Percentiles rank a stretch among this genome's conserved stretches.
Conservation (phyloP, 306 rosid genomes). For the Cicer chorassanicum region DNA sequence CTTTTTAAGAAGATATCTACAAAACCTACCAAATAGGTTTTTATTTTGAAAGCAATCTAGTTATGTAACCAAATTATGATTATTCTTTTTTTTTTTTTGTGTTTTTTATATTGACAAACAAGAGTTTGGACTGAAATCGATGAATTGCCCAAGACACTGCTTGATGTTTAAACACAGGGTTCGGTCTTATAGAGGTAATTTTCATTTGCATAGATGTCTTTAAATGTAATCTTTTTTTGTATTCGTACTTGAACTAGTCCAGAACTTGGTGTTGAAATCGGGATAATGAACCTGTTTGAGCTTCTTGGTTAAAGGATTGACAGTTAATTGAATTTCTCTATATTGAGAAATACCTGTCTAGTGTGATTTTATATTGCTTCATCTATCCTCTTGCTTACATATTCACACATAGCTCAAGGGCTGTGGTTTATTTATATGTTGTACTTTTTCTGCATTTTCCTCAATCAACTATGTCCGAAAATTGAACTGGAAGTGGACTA, state of each 20-base stretch:
- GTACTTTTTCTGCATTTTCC: constrained; percentile 5
- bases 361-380: constrained; percentile 12
- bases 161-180: constrained; percentile 93
- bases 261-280: constrained; percentile 17
- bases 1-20: not conserved
- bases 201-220: constrained; percentile 18
- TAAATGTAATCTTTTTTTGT: constrained; percentile 30
- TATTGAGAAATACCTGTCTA: constrained; percentile 5
- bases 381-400: constrained; percentile 19
- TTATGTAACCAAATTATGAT: constrained; percentile 19
- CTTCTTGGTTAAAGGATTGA: constrained; percentile 13
- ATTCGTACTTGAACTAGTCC: constrained; percentile 28
- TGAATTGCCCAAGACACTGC: constrained; percentile 99
- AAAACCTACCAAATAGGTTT: constrained; percentile 9
- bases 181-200: constrained; percentile 86
- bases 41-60: constrained; percentile 17
- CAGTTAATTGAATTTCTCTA: not conserved
- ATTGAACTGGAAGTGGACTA: constrained; percentile 24
- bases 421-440: not conserved
- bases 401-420: not conserved
- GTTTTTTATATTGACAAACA: constrained; percentile 86
- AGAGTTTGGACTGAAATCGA: constrained; percentile 95
- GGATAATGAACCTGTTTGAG: constrained; percentile 7
- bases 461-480: not conserved
- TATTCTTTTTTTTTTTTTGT: not conserved